These are phyloP conservation scores for Fusarium sacchari DNA, from an alignment of 2,329 filamentous ascomycete species.

Conservation along the genomic window DNA sequence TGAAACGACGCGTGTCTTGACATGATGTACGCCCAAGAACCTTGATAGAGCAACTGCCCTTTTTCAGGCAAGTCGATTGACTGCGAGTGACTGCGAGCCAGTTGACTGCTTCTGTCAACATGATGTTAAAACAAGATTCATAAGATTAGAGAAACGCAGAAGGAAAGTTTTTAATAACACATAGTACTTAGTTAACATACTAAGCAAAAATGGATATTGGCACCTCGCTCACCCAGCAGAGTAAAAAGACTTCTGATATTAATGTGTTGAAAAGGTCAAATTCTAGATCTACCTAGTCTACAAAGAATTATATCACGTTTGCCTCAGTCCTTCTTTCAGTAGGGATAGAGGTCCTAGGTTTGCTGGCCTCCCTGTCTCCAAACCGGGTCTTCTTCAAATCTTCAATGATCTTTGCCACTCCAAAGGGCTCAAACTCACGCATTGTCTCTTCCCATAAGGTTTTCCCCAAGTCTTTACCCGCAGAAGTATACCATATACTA, in stretches of 20 bases:
- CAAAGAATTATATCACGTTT: background rate
- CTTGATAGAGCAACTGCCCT: background rate
- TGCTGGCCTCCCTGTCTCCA: background rate
- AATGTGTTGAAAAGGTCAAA: background rate
- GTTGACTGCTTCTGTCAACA: background rate
- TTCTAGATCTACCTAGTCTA: rapidly evolving
- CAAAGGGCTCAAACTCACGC: background rate
- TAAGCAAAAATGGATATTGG: background rate
- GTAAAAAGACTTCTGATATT: background rate
- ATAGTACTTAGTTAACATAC: background rate
- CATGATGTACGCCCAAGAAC: rapidly evolving
- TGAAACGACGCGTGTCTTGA: background rate
- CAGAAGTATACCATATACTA: rapidly evolving
- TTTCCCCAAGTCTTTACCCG: background rate
- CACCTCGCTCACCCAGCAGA: too few relatives aligned
- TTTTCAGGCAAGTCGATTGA: too few relatives aligned
- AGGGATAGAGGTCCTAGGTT: background rate
- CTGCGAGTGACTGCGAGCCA: rapidly evolving
- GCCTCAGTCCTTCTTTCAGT: rapidly evolving
- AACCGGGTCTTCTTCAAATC: background rate
- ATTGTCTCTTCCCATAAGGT: background rate
- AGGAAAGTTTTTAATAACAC: background rate
- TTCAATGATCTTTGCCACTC: background rate
- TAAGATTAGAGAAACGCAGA: rapidly evolving
- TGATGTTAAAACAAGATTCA: background rate